Conservation (phyloP, 2,329 filamentous ascomycete genomes). For the Penicillium sp. region DNA sequence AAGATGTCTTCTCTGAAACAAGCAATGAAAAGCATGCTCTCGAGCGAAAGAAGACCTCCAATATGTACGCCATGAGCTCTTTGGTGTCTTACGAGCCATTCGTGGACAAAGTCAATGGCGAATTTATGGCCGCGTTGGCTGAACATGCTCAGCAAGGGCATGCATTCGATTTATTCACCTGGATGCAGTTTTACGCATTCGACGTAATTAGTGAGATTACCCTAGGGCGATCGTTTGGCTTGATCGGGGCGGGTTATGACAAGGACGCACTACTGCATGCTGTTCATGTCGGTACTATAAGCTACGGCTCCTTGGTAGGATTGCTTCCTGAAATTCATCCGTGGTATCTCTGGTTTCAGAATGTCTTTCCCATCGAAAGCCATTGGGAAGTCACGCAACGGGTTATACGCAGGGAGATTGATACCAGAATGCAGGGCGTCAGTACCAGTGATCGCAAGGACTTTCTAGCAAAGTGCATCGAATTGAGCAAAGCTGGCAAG, state of each 20-base stretch:
- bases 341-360: background rate
- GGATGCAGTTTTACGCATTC: slow-evolving; percentile 28
- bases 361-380: background rate
- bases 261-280: slow-evolving; percentile 48
- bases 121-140: slow-evolving; percentile 1
- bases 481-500: background rate
- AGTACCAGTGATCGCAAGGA: background rate
- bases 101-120: slow-evolving; percentile 7
- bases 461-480: background rate
- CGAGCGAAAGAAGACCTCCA: slow-evolving; percentile 10
- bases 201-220: slow-evolving; percentile 32
- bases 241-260: slow-evolving; percentile 1
- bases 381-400: background rate
- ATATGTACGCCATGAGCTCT: slow-evolving; percentile 19
- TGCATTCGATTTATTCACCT: slow-evolving; percentile 15
- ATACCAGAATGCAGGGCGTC: background rate
- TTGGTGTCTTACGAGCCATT: slow-evolving; percentile 14
- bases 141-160: background rate
- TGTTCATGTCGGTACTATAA: background rate
- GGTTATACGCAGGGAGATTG: background rate
- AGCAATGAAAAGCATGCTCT: background rate
- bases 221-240: slow-evolving; percentile 32
- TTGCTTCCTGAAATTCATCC: background rate
- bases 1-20: background rate
- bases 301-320: background rate